Percentiles rank a stretch among this genome's conserved stretches.
These are phyloP conservation scores for Hygrophorus pudorinus DNA, from an alignment of 768 basidiomycete genomes.

Conservation along the genomic window DNA sequence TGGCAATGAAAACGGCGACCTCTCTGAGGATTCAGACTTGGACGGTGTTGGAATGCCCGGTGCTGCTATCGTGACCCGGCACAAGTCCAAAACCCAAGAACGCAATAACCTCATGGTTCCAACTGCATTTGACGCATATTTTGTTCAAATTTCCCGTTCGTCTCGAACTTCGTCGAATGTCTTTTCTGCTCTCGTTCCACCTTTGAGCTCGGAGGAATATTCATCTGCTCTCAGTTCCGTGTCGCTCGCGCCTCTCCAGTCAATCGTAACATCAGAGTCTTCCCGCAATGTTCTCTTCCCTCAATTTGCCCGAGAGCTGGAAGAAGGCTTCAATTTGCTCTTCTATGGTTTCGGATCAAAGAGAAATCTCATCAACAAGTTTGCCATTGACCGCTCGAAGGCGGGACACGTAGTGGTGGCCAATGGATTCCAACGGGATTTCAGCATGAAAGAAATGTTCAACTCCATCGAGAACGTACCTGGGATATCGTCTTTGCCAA, in stretches of 20 bases:
- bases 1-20: no score
- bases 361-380: slow-evolving; percentile 60
- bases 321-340: slow-evolving; percentile 78
- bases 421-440: slow-evolving; percentile 68
- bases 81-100: no score
- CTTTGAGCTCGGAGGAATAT: slow-evolving; percentile 61
- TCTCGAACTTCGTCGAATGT: slow-evolving; percentile 69
- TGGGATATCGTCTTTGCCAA: slow-evolving; percentile 25
- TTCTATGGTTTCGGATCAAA: slow-evolving; percentile 92
- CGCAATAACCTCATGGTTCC: slow-evolving; percentile 30
- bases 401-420: slow-evolving; percentile 66
- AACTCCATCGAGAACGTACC: slow-evolving; percentile 46
- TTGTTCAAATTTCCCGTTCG: slow-evolving; percentile 51
- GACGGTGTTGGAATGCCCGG: no score
- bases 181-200: slow-evolving; percentile 66
- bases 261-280: slow-evolving; percentile 22
- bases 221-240: slow-evolving; percentile 26
- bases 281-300: slow-evolving; percentile 35
- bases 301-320: slow-evolving; percentile 61
- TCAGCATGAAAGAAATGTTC: slow-evolving; percentile 61
- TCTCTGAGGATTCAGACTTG: no score
- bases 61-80: no score
- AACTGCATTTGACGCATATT: slow-evolving; percentile 81
- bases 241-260: slow-evolving; percentile 22
- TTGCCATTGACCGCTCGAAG: slow-evolving; percentile 52